Evolutionary conservation across 1,284 basidiomycete genomes (phyloP).

Genomic region (Garcileccinum viscosum): DNA sequence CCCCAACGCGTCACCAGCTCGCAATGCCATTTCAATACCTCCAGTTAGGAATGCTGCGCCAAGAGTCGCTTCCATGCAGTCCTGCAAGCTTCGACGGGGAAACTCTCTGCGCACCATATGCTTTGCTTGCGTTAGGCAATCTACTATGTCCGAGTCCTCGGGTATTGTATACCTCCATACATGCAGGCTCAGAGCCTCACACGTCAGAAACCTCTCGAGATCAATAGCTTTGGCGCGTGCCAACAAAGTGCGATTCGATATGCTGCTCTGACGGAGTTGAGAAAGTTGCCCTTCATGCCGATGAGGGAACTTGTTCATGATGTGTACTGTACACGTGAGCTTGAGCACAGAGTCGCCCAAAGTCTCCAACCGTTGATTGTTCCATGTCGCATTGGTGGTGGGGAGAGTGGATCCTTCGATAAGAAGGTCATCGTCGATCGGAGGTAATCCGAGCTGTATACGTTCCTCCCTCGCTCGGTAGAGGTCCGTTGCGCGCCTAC

Average conservation of each 20-base stretch:
- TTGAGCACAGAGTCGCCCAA: conserved; percentile 85
- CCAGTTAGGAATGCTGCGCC: conserved; percentile 77
- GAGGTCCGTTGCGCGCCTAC: conserved; percentile 66
- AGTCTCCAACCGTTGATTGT: conserved; percentile 85
- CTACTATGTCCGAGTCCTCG: conserved; percentile 39
- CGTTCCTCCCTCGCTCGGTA: conserved; percentile 64
- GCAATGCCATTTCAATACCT: conserved; percentile 71
- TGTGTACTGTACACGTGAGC: conserved; percentile 73
- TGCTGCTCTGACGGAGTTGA: conserved; percentile 61
- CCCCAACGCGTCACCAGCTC: conserved; percentile 66
- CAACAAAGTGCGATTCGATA: conserved; percentile 75
- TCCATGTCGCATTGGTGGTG: conserved; percentile 62
- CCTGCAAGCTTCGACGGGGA: conserved; percentile 76
- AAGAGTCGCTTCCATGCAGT: conserved; percentile 83
- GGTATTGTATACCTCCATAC: conserved; percentile 65
- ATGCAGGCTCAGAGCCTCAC: conserved; percentile 60
- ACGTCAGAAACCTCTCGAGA: conserved; percentile 67
- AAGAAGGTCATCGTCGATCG: conserved; percentile 61
- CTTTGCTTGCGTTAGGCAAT: conserved; percentile 37
- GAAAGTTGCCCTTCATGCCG: conserved; percentile 84
- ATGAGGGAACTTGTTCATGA: conserved; percentile 76
- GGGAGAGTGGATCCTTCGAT: conserved; percentile 80
- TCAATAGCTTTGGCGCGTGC: conserved; percentile 67
- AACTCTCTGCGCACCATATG: conserved; percentile 46
- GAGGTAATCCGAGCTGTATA: conserved; percentile 61